Base-by-base conservation (phyloP, 2,329 filamentous ascomycete species). In the Rhinocladiella similis region DNA sequence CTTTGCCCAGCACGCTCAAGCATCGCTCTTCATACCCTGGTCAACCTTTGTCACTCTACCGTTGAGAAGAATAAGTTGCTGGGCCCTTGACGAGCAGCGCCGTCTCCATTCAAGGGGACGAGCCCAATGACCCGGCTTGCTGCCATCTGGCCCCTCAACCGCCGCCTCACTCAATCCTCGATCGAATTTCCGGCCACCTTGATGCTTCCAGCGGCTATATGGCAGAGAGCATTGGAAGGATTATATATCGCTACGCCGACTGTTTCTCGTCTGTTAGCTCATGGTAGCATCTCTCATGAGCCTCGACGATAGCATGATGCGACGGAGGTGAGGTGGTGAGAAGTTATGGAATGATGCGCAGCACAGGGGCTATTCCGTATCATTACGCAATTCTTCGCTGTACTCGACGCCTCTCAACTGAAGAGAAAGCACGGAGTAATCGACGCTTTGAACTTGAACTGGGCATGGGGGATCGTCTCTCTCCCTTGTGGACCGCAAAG, bases 41-140 rank as follows among this genome's bases (percentile, higher is more conserved):
- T 55, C 56, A 38, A 45, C 48, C 42, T 59, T 42, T 38, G 46
- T 48, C 54, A 47, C 54, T 42, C 49, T 38, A 35, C 18, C 47
- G 29, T 56, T 18, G 39, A 35, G 20, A n/a, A 36, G 48, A n/a
- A 42, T 27, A 7, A 27, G 25, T 27, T 27, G 25, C 25, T 27
- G 5, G 42, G 10, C 16, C 42, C 42, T 27, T 27, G 25, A 27
- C 25, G 42, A 9, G 42, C 42, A 25, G 6, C 13, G 25, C 10
- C 43, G 20, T 14, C 25, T 46, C 20, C 43, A 14, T 25, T 16
- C 43, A 25, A 29, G 42, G 16, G 22, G 20, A 46, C 13, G 12
- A 27, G 20, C 12, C 43, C 19, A 46, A 2, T 46, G 10, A 16
- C 43, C 42, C 25, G 42, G 5, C 42, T 20, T 10, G 43, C 10